Base-by-base conservation (phyloP, 345 rosid species). In the Combretum micranthum region DNA sequence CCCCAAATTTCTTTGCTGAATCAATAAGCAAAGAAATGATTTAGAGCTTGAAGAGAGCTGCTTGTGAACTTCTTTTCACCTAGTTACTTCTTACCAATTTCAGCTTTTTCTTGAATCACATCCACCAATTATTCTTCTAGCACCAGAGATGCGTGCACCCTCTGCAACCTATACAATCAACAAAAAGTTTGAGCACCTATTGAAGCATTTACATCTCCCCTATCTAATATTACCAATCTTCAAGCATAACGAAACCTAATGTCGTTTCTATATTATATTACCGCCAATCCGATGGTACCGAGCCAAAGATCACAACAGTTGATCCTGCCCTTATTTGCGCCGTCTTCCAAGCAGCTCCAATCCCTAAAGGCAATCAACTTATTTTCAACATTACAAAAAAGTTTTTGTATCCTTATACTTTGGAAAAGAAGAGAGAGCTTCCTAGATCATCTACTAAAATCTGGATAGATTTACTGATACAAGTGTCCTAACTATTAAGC, bases 271-370 rank as follows among this genome's bases (percentile, higher is more conserved):
- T 6, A 8, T 44, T 49, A 66, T 51, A 72, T 45, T 84, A 91
- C 96, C 46, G 98, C 98, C 65, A 91, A 61, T 44, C 95, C 96
- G 16, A 91, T 75, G 21, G 96, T 79, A 43, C 98, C 96, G 42
- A 91, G 78, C 68, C 98, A 66, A 88, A 78, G 42, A 91, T 82
- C 32, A 71, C 98, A 65, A 88, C 88, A 19, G 90, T 88, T 56
- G 98, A 82, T 75, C 96, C 96, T 15, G 79, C 55, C 67, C 84
- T 84, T 52, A 91, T 95, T 23, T 84, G 69, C 22, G 95, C 98
- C 12, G 88, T 81, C 76, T 61, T 81, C 88, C 83, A 86, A 53
- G 95, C 88, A 68, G 95, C 96, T 50, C 96, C 98, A 71, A 91
- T 75, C 53, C 98, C 96, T 83, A 23, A 32, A 70, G 42, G 44